Evolutionary conservation across 2,329 filamentous ascomycete genomes (phyloP).

Genomic region (Graphilbum ipis-grandicollis): DNA sequence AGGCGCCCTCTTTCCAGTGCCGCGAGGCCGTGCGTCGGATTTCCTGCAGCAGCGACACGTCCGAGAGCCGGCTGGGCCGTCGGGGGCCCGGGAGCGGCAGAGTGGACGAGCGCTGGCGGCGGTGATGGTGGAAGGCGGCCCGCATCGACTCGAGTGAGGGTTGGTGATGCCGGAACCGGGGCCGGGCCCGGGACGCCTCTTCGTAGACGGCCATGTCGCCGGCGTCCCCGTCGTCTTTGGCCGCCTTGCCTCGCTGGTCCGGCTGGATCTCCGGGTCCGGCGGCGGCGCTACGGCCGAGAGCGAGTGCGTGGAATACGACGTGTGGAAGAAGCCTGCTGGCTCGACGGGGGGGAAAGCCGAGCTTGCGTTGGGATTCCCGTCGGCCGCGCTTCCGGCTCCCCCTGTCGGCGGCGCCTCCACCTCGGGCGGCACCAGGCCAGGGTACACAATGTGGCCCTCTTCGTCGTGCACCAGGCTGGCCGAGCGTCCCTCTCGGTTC

Average conservation of each 20-base stretch:
- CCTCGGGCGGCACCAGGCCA: slow-evolving; percentile 14
- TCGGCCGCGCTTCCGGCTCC: too few species aligned
- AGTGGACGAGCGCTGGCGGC: background rate
- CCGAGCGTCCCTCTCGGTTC: slow-evolving; percentile 11
- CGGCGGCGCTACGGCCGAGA: too few species aligned
- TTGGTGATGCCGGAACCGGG: background rate
- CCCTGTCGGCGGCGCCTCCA: background rate
- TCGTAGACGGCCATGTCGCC: too few species aligned
- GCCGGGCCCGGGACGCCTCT: too few species aligned
- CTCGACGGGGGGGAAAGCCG: too few species aligned
- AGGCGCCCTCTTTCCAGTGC: background rate
- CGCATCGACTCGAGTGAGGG: background rate
- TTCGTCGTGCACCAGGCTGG: slow-evolving; percentile 15
- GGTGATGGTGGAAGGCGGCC: background rate
- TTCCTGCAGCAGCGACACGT: background rate
- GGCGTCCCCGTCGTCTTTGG: too few species aligned
- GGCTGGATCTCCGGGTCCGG: too few species aligned
- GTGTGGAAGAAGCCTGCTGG: too few species aligned
- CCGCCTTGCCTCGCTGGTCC: too few species aligned
- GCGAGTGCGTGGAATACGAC: too few species aligned
- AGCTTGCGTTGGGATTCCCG: too few species aligned
- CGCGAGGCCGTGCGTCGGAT: background rate
- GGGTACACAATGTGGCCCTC: slow-evolving; percentile 16
- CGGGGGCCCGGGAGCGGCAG: background rate
- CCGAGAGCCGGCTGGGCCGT: too few species aligned